Evolutionary conservation across 768 basidiomycete species (phyloP).

Genomic region (Filobasidium floriforme): DNA sequence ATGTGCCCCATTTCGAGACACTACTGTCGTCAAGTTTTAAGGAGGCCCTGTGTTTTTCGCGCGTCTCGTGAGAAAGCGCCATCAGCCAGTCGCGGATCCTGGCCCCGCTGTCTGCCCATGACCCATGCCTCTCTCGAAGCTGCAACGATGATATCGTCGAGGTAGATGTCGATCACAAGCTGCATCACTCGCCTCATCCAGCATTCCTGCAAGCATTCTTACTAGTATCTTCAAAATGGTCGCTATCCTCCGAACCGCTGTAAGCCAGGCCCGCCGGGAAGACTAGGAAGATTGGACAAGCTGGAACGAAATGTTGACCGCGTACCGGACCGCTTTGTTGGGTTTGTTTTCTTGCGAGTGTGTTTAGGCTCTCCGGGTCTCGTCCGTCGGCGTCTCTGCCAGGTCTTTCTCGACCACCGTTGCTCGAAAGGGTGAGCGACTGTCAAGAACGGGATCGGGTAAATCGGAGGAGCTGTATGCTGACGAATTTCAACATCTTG

Average conservation of each 20-base stretch:
- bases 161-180: not conserved
- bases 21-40: not conserved
- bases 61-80: not conserved
- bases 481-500: not conserved
- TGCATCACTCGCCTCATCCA: not conserved
- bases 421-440: conserved; percentile 4
- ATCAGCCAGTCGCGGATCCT: not conserved
- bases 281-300: not conserved
- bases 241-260: conserved; percentile 9
- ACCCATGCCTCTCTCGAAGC: not conserved
- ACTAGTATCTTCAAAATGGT: conserved; percentile 3
- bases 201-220: not conserved
- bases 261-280: not conserved
- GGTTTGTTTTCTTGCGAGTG: not conserved
- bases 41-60: not conserved
- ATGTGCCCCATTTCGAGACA: too few species aligned
- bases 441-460: too few species aligned
- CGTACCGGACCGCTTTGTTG: not conserved
- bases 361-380: conserved; percentile 9
- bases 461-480: too few species aligned
- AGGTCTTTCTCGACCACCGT: conserved; percentile 11
- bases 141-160: not conserved
- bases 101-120: not conserved
- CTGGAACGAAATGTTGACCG: not conserved
- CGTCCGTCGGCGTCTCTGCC: conserved; percentile 5